Percentiles rank a stretch among this genome's conserved stretches.
phyloP scores from a whole-genome alignment of 164 flowering plant species.

The Pachysandra terminalis region DNA sequence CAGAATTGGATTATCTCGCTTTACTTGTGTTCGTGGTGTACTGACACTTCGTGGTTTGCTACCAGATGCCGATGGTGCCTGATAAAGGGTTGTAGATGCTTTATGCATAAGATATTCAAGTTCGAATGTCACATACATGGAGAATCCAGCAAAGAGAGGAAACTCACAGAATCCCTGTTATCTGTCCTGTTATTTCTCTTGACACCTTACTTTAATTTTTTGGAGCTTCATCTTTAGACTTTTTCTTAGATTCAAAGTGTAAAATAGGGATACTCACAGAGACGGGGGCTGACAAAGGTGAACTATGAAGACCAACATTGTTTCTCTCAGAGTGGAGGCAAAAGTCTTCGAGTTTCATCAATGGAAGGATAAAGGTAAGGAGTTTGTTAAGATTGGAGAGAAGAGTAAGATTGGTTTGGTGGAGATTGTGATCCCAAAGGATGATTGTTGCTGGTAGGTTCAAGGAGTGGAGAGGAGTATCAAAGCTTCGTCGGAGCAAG shows the following conservation, averaged over 20 bases:
- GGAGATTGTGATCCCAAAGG: too few species aligned
- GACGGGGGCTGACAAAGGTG: too few species aligned
- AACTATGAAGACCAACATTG: too few species aligned
- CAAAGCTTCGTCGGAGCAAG: too few species aligned
- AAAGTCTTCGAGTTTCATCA: too few species aligned
- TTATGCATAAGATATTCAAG: background rate
- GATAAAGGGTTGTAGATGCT: background rate
- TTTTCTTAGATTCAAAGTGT: background rate
- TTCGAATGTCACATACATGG: background rate
- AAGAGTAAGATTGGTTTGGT: too few species aligned
- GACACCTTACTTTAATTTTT: background rate
- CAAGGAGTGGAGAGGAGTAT: too few species aligned
- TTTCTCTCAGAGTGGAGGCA: too few species aligned
- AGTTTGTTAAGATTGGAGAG: too few species aligned
- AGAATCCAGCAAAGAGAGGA: background rate
- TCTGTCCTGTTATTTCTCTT: background rate
- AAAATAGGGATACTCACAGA: too few species aligned
- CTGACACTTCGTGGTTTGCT: background rate
- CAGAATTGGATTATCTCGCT: background rate
- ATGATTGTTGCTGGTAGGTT: too few species aligned
- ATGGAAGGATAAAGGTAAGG: too few species aligned
- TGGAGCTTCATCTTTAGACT: background rate
- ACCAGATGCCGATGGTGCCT: constrained; percentile 8
- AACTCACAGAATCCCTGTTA: background rate
- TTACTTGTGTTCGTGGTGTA: background rate